A percentile compares a stretch with the other conserved stretches of the same genome.
Evolutionary conservation across 2,329 filamentous ascomycete species (phyloP).

Genomic region (Fusarium sp.): DNA sequence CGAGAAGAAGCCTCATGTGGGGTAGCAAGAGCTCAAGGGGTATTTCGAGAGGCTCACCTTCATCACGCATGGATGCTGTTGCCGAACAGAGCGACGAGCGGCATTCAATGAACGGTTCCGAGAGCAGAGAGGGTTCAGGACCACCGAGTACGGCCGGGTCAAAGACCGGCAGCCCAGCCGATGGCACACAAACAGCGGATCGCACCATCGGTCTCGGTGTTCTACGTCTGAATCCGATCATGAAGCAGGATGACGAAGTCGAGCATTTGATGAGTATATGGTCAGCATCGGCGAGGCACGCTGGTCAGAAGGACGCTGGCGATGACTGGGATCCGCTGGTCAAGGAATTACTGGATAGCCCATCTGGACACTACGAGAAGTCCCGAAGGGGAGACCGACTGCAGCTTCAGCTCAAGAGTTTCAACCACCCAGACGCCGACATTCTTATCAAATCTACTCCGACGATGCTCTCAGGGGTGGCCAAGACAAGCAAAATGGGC

Average conservation of each 20-base stretch:
- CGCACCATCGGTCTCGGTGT: constrained; percentile 82
- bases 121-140: constrained; percentile 59
- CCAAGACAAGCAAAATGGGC: constrained; percentile 87
- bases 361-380: constrained; percentile 79
- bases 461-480: constrained; percentile 84
- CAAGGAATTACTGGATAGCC: constrained; percentile 77
- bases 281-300: constrained; percentile 69
- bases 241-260: constrained; percentile 77
- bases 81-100: constrained; percentile 63
- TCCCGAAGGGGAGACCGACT: constrained; percentile 80
- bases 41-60: constrained; percentile 63
- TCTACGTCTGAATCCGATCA: constrained; percentile 78
- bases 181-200: constrained; percentile 50
- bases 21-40: constrained; percentile 69
- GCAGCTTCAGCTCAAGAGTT: constrained; percentile 82
- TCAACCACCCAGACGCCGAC: constrained; percentile 82
- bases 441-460: constrained; percentile 86
- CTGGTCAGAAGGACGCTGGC: constrained; percentile 68
- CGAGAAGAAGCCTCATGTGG: constrained; percentile 77
- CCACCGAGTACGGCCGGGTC: constrained; percentile 71
- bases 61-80: constrained; percentile 67
- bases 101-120: constrained; percentile 51
- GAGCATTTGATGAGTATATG: constrained; percentile 85
- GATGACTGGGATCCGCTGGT: constrained; percentile 81
- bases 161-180: constrained; percentile 44